Percentiles rank a stretch among this genome's conserved stretches.
phyloP scores from a whole-genome alignment of 192 early-diverging fungal species.

The Backusella luteola region DNA sequence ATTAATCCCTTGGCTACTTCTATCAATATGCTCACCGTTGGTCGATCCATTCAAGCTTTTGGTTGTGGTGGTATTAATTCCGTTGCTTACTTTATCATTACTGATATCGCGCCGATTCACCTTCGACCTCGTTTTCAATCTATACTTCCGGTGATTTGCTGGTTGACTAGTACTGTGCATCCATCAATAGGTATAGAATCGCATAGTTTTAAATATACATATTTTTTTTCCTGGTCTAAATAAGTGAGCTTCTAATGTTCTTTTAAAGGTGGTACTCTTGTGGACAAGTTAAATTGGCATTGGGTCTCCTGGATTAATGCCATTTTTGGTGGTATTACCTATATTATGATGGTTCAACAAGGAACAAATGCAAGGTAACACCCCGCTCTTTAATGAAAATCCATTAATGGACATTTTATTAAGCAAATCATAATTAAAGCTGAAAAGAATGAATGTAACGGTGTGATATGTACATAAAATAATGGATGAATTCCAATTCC shows the following conservation, averaged over 20 bases:
- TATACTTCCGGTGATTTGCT: constrained; percentile 57
- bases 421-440: no score
- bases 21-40: constrained; percentile 65
- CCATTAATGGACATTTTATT: no score
- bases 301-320: constrained; percentile 65
- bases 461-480: no score
- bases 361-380: no score
- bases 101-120: constrained; percentile 65
- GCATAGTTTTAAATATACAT: constrained; percentile 15
- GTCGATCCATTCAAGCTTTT: constrained; percentile 57
- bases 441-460: no score
- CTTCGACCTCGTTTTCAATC: constrained; percentile 65
- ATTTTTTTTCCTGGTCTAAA: constrained; percentile 8
- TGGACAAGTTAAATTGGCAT: constrained; percentile 63
- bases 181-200: constrained; percentile 47
- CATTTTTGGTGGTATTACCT: constrained; percentile 16
- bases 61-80: constrained; percentile 63
- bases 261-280: constrained; percentile 62
- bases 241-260: neutral
- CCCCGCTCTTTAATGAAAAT: no score
- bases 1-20: constrained; percentile 53
- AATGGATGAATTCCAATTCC: no score
- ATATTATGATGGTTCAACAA: neutral
- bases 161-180: constrained; percentile 60
- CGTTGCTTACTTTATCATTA: constrained; percentile 62